Evolutionary conservation across 306 rosid species (phyloP).

Genomic region (Dryas octopetala): DNA sequence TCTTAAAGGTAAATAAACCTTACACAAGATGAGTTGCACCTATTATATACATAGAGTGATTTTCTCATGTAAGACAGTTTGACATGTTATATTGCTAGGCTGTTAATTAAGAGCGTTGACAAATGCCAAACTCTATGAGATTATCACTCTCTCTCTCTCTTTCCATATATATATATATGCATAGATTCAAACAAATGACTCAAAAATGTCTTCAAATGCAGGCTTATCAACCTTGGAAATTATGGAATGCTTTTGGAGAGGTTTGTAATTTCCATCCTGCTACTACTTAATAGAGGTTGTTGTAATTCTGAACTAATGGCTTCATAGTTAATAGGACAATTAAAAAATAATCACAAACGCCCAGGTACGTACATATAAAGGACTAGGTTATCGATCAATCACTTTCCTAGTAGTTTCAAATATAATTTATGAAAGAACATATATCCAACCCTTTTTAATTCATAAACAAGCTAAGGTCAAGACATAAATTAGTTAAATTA

Average conservation of each 20-base stretch:
- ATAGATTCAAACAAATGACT: not conserved
- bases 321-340: not conserved
- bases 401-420: too few relatives aligned
- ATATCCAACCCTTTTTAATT: too few relatives aligned
- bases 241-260: constrained; percentile 32
- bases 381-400: too few relatives aligned
- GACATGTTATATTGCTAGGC: not conserved
- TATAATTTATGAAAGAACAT: too few relatives aligned
- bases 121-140: not conserved
- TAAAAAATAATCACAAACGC: too few relatives aligned
- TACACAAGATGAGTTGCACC: not conserved
- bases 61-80: not conserved
- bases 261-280: constrained; percentile 27
- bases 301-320: not conserved
- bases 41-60: not conserved
- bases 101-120: not conserved
- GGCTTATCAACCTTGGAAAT: constrained; percentile 25
- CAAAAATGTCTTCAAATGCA: constrained; percentile 10
- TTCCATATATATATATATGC: not conserved
- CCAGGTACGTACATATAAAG: too few relatives aligned
- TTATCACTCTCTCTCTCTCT: too few relatives aligned
- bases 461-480: not conserved
- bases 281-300: not conserved
- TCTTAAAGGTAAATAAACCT: constrained; percentile 39
- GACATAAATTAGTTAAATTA: not conserved